Evolutionary conservation across 257 asterid species (phyloP), one percentile per base, ranked within the genome.

Genomic region (Nicotiana tomentosiformis): DNA sequence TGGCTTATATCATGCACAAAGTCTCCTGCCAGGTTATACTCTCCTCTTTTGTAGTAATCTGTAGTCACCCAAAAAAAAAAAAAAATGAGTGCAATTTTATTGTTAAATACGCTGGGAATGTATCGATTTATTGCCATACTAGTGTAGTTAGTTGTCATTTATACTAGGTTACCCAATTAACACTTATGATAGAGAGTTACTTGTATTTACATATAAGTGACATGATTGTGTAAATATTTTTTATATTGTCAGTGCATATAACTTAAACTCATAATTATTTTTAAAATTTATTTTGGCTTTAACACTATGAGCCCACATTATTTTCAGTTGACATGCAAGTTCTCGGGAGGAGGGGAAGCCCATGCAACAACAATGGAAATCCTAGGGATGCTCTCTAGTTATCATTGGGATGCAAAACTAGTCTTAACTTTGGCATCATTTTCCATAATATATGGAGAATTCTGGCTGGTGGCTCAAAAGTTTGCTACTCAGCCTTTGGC

Each of bases 351-450:
- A 69, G 93, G 88, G 43, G 93, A 92, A 60, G 88, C 85, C 18
- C 96, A 95, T 51, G 77, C 87, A 55, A 84, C 87, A 37, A 81
- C 97, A 29, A 78, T 91, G 87, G 90, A 90, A 53, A 88, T 93
- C 37, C 89, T 95, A 69, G 87, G 81, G 78, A 56, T 85, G 85
- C 90, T 95, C 6, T 88, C 98, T 10, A 83, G 84, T 90, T 90
- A 93, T 83, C 32, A 88, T 10, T 95, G 98, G 98, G 97, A 90
- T 43, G 96, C 96, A 20, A 95, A 95, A 85, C 90, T 90, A 1
- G 96, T 88, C 51, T 20, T 92, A 77, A 86, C 96, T 29, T 20
- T 93, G 29, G 89, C 97, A 16, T 80, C 98, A 4, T 92, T 93
- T 85, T 85, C 95, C 1, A 85, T 90, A 7, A 88, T 85, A 88